Base-by-base conservation (phyloP, 306 rosid genomes). In the Begonia loranthoides region DNA sequence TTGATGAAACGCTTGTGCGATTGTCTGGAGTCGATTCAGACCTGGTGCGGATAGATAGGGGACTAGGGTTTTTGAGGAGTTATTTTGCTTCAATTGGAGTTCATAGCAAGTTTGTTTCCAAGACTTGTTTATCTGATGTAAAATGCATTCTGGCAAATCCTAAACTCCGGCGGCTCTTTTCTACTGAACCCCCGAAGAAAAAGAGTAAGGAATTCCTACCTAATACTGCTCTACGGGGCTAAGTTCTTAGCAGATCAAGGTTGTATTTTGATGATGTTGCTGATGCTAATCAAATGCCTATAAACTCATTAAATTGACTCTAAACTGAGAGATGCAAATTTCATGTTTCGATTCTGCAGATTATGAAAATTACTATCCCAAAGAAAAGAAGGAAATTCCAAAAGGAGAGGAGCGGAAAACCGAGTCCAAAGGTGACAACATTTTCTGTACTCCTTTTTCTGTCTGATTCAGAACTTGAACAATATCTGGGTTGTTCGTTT, bases 161-260 rank as follows among this genome's bases (percentile, higher is more conserved):
- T 60, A 77, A 64, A 58, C 48, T 76, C 24, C 57, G 51, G 43
- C 84, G 95, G 10, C 56, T 82, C 13, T 86, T 78, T 66, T 90
- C 87, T 14, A 78, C 82, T 65, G 92, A 82, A 76, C 46, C 79
- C 51, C 99, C 95, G 8, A 76, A 86, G 92, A 86, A 80, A 64
- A 86, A 82, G 75, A 86, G 99, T 90, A 61, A 74, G 77, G 57
- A 49, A 14, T 59, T 67, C n/a, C 4, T 1, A 11, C 28, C 0
- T 46, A 8, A 13, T 46, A 15, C 16, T 15, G 12, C 13, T 15
- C 5, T 5, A 9, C 39, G 50, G 46, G 38, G 17, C 33, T 63
- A 13, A 1, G 41, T 24, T 13, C 43, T 56, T 38, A 4, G 53
- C 33, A 1, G 53, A 16, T 15, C 4, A 49, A 49, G 13, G 17